Evolutionary conservation across 768 basidiomycete genomes (phyloP), one percentile per base, ranked within the genome.

Genomic region (Termitomyces sp.): DNA sequence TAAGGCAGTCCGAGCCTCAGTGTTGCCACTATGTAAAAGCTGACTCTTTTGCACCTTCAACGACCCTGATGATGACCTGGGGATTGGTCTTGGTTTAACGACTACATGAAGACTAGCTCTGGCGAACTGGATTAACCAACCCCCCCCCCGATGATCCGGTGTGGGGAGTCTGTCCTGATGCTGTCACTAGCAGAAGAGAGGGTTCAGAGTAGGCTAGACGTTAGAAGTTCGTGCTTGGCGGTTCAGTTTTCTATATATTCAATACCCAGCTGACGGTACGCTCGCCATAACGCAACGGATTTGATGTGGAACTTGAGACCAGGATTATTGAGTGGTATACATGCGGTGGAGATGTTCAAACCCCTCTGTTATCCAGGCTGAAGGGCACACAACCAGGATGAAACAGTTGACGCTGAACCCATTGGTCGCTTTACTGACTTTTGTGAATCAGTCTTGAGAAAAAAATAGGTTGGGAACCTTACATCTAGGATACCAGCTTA

Each of bases 111-210:
- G n/a, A 72, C 72, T 16, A 76, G 76, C 52, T 72, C 73, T 26
- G 75, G 71, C 70, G 13, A 78, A 69, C 55, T 77, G 74, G 73
- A 73, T 75, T 4, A 77, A 78, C 54, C n/a, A n/a, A n/a, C n/a
- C n/a, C n/a, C n/a, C n/a, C 65, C 69, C 45, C 72, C 69, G 2
- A 69, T 72, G n/a, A 78, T 50, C 77, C 76, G 28, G 76, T 77
- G 1, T 76, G 76, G 3, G 75, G 77, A 2, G 75, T 77, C 8
- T 76, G 76, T 59, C 75, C 76, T 12, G 70, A 73, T 29, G 75
- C 75, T 1, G 75, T 75, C 12, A 76, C 76, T 20, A 77, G 75
- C 55, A 71, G 66, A 49, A 69, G 71, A 16, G 76, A 18, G 76
- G 76, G 16, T 77, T 79, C 58, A 76, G 77, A 67, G 75, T 72